phyloP scores from a whole-genome alignment of 257 asterid species.

The Hygrophila difformis region DNA sequence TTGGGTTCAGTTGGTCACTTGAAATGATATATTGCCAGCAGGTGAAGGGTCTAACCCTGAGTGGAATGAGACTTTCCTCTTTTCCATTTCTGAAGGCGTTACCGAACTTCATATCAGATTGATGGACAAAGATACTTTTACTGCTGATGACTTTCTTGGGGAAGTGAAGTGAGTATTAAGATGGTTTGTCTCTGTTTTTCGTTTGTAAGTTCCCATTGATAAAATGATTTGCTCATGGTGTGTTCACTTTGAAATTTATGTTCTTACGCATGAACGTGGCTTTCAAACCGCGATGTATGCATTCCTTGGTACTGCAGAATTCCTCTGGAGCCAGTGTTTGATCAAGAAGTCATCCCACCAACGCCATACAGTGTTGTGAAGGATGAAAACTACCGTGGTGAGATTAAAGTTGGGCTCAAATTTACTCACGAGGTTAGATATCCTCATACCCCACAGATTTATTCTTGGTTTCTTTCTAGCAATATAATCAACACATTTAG shows the following conservation, averaged over 20 bases:
- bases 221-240: no score
- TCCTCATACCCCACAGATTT: neutral
- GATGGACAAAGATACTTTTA: constrained; percentile 59
- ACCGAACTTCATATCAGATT: constrained; percentile 48
- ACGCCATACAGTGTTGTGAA: constrained; percentile 55
- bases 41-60: constrained; percentile 56
- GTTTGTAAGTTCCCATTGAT: no score
- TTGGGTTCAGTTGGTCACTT: neutral
- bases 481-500: no score
- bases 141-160: constrained; percentile 59
- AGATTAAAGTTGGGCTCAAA: constrained; percentile 65
- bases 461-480: neutral
- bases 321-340: constrained; percentile 39
- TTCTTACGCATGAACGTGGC: no score
- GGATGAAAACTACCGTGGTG: constrained; percentile 59
- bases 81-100: constrained; percentile 38
- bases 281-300: no score
- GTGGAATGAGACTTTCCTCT: constrained; percentile 85
- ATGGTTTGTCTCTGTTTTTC: neutral
- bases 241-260: neutral
- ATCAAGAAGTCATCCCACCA: constrained; percentile 40
- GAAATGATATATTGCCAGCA: constrained; percentile 8
- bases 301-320: constrained; percentile 29
- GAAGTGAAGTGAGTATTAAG: constrained; percentile 55
- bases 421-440: constrained; percentile 44